Evolutionary conservation across 2,329 filamentous ascomycete species (phyloP), one percentile per base, ranked within the genome.

Genomic region (Pestalotiopsis sp.): DNA sequence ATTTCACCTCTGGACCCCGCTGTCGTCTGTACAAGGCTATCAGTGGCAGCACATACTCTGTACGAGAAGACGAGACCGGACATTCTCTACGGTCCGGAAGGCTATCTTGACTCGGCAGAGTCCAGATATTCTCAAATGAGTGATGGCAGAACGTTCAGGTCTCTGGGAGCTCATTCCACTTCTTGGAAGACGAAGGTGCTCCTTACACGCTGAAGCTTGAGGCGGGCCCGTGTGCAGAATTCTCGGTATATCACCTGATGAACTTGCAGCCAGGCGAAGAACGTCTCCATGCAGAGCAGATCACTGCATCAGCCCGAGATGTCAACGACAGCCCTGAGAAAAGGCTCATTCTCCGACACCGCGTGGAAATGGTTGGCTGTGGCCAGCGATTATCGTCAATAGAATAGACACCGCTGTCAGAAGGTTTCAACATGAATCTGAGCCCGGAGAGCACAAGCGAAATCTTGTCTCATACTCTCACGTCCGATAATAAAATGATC

Each of bases 1-100:
- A 77, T 88, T 3, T 72, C 74, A 2, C 85, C 86, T 0, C 72
- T 82, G 0, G 76, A 79, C 4, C 77, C 81, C 0, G 70, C 71
- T 0, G 78, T 81, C 0, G 76, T 76, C 1, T 88, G 86, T 69
- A 87, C 83, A 0, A 80, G 84, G 0, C 67, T 83, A 0, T 83
- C 82, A 0, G 85, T 88, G 0, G 85, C 85, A 0, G 84, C 86
- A 0, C 86, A 88, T 70, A 83, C 85, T 0, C 73, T 88, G 11
- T 88, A 88, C 65, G 86, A 88, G 76, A 88, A 88, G 69, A 79
- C 81, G 0, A 74, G 86, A 17, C 86, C 87, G 0, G 86, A 88
- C 73, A 71, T 84, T 1, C 72, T 88, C 1, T 69, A 77, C 4
- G 86, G 86, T 0, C 87, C 86, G 0, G 87, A 86, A 0, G 87